phyloP scores from a whole-genome alignment of 2,329 filamentous ascomycete species.

The Phoma sp. region DNA sequence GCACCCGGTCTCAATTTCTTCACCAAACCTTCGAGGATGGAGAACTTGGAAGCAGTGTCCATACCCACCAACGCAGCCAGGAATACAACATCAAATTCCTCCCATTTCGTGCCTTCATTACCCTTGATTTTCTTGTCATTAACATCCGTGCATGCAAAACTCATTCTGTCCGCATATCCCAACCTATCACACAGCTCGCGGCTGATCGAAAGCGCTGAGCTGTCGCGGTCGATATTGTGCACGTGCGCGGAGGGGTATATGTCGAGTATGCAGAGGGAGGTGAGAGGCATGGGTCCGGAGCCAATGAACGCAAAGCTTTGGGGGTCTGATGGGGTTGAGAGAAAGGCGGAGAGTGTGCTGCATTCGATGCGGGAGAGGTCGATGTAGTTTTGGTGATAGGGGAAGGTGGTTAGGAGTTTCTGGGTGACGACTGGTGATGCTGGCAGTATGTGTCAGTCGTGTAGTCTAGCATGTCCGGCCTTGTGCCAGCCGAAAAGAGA shows the following conservation, averaged over 20 bases:
- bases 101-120: constrained; percentile 30
- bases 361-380: constrained; percentile 59
- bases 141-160: constrained; percentile 50
- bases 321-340: constrained; percentile 26
- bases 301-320: constrained; percentile 58
- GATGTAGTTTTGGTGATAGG: constrained; percentile 60
- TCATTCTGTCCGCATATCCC: constrained; percentile 44
- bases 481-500: background rate
- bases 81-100: constrained; percentile 56
- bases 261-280: constrained; percentile 55
- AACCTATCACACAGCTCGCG: constrained; percentile 41
- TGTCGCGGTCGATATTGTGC: constrained; percentile 55
- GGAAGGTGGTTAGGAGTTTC: constrained; percentile 50
- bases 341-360: constrained; percentile 50
- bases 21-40: constrained; percentile 49
- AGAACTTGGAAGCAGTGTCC: constrained; percentile 53
- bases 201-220: constrained; percentile 46
- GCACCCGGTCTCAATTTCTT: constrained; percentile 52
- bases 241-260: constrained; percentile 43
- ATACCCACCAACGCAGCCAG: constrained; percentile 60
- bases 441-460: background rate
- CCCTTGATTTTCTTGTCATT: background rate
- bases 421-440: background rate
- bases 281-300: constrained; percentile 60
- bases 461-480: too few species aligned